phyloP scores from a whole-genome alignment of 2,329 filamentous ascomycete species.

The Phialemonium atrogriseum region DNA sequence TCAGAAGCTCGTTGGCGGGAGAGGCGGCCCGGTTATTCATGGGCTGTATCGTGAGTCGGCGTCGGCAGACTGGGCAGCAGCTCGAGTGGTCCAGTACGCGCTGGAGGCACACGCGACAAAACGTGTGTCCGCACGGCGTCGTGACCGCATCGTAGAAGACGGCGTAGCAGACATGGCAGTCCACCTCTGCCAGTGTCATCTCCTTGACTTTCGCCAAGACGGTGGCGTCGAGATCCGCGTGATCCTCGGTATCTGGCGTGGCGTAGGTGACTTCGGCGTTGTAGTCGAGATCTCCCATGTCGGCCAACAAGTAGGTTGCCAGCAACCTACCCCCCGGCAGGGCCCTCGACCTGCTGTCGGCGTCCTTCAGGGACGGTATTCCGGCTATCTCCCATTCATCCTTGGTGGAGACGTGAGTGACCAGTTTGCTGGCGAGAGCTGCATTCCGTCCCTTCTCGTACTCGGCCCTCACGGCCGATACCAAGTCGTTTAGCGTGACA shows the following conservation, averaged over 20 bases:
- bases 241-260: slow-evolving; percentile 17
- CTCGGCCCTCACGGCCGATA: slow-evolving; percentile 49
- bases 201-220: slow-evolving; percentile 53
- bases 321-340: slow-evolving; percentile 51
- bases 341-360: slow-evolving; percentile 23
- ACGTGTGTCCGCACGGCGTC: slow-evolving; percentile 81
- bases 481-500: slow-evolving; percentile 66
- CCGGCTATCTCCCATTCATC: slow-evolving; percentile 33
- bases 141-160: slow-evolving; percentile 76
- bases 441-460: slow-evolving; percentile 32
- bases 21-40: slow-evolving; percentile 29
- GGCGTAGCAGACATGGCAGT: slow-evolving; percentile 83
- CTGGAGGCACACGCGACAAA: slow-evolving; percentile 72
- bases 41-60: slow-evolving; percentile 45
- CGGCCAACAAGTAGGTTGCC: slow-evolving; percentile 59
- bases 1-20: slow-evolving; percentile 55
- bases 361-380: slow-evolving; percentile 28
- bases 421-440: slow-evolving; percentile 25
- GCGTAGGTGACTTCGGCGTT: slow-evolving; percentile 46
- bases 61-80: slow-evolving; percentile 74
- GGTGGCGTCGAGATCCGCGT: slow-evolving; percentile 17
- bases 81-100: slow-evolving; percentile 69
- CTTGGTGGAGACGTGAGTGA: slow-evolving; percentile 27
- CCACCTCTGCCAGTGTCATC: slow-evolving; percentile 59
- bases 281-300: slow-evolving; percentile 49